phyloP scores from a whole-genome alignment of 345 rosid genomes.

The Salix caprea region DNA sequence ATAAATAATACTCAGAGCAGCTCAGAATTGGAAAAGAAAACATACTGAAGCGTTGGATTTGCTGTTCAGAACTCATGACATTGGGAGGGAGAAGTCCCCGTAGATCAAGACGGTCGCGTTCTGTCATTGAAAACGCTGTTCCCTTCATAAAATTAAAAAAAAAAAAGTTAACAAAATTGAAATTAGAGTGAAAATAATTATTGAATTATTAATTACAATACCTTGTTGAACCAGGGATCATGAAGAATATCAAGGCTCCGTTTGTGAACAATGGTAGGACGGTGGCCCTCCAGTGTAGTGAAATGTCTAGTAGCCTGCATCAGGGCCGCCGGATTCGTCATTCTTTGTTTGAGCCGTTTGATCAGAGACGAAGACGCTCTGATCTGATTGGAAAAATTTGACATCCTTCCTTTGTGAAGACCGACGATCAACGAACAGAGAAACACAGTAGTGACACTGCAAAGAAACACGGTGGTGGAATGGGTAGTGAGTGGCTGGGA shows the following conservation, averaged over 20 bases:
- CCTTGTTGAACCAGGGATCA: slow-evolving; percentile 99
- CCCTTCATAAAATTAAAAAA: slow-evolving; percentile 34
- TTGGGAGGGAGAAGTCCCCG: slow-evolving; percentile 96
- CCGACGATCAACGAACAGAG: neutral
- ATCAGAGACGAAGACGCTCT: slow-evolving; percentile 46
- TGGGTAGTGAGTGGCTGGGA: neutral
- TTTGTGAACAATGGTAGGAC: slow-evolving; percentile 89
- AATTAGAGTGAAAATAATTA: neutral
- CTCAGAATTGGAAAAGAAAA: slow-evolving; percentile 2
- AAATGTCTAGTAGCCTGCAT: slow-evolving; percentile 42
- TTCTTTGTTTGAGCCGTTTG: slow-evolving; percentile 38
- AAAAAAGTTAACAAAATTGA: neutral
- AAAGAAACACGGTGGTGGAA: neutral
- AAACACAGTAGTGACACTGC: neutral
- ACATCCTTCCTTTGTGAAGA: slow-evolving; percentile 14
- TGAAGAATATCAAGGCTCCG: slow-evolving; percentile 95
- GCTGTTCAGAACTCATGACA: slow-evolving; percentile 80
- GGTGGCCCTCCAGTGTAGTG: slow-evolving; percentile 82
- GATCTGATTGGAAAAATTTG: slow-evolving; percentile 35
- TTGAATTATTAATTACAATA: neutral
- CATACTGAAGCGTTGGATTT: slow-evolving; percentile 87
- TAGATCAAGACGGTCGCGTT: slow-evolving; percentile 89
- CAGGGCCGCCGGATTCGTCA: slow-evolving; percentile 5
- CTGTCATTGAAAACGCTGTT: slow-evolving; percentile 92
- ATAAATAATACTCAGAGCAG: neutral